These are phyloP conservation scores for Colletotrichum kahawae DNA, from an alignment of 2,329 filamentous ascomycete species.

Conservation along the genomic window DNA sequence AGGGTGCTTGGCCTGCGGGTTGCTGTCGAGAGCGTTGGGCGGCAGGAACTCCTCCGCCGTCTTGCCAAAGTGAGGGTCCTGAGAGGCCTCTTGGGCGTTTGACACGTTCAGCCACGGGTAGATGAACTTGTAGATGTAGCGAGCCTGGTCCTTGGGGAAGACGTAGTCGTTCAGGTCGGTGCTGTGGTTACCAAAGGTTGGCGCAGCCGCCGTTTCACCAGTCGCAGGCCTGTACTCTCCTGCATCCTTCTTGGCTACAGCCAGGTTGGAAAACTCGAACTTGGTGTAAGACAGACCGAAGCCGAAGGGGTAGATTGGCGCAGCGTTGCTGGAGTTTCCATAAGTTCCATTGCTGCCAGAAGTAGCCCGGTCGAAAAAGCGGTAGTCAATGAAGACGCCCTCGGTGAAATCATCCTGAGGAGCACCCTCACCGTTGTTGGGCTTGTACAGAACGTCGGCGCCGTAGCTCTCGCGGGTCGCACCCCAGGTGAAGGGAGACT, in stretches of 20 bases:
- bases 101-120: constrained; percentile 76
- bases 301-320: constrained; percentile 82
- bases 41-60: constrained; percentile 66
- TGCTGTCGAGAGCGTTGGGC: constrained; percentile 57
- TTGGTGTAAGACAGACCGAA: constrained; percentile 82
- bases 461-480: constrained; percentile 71
- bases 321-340: constrained; percentile 34
- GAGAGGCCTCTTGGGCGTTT: constrained; percentile 58
- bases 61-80: constrained; percentile 64
- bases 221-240: constrained; percentile 61
- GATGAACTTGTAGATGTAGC: constrained; percentile 60
- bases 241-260: constrained; percentile 55
- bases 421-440: constrained; percentile 67
- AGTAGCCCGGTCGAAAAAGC: constrained; percentile 70
- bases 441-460: constrained; percentile 67
- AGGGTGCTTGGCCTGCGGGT: constrained; percentile 59
- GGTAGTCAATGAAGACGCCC: constrained; percentile 83
- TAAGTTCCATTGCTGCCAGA: constrained; percentile 28
- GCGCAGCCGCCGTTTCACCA: constrained; percentile 68
- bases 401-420: constrained; percentile 79
- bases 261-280: constrained; percentile 75
- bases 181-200: constrained; percentile 67
- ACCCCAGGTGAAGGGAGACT: constrained; percentile 83
- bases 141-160: constrained; percentile 65
- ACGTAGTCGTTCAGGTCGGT: constrained; percentile 68